These are phyloP conservation scores for Hydrangea macrophylla DNA, from an alignment of 148 eudicot species.

Conservation along the genomic window DNA sequence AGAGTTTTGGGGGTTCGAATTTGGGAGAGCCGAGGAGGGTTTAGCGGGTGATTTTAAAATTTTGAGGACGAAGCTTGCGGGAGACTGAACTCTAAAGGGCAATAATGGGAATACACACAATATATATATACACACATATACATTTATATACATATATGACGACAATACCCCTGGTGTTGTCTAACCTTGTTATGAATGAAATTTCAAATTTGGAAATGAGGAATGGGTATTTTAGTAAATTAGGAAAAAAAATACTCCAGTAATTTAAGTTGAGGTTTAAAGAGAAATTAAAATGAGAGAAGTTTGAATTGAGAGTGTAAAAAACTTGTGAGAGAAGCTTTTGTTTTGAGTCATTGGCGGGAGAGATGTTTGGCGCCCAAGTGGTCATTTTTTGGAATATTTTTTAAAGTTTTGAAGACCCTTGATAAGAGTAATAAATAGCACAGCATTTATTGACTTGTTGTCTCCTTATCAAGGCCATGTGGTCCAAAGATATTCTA, in stretches of 20 bases:
- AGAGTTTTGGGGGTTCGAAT: not conserved
- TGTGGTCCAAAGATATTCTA: no score
- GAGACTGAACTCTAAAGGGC: not conserved
- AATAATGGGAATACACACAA: not conserved
- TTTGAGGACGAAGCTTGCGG: constrained; percentile 14
- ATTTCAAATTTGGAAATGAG: not conserved
- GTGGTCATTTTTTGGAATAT: no score
- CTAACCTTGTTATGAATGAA: not conserved
- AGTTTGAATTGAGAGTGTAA: not conserved
- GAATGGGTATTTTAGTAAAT: not conserved
- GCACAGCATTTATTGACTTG: no score
- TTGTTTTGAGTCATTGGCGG: not conserved
- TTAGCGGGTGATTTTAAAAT: not conserved
- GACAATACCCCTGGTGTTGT: not conserved
- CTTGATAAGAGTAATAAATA: no score
- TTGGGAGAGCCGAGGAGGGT: no score
- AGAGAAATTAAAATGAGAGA: no score
- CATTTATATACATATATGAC: not conserved
- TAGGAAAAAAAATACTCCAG: no score
- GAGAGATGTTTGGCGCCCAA: not conserved
- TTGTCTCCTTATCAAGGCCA: no score
- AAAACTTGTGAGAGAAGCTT: not conserved
- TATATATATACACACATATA: not conserved
- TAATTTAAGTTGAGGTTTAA: not conserved
- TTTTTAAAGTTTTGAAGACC: no score